Evolutionary conservation across 2,329 filamentous ascomycete species (phyloP).

Genomic region (Pseudogymnoascus sp.): DNA sequence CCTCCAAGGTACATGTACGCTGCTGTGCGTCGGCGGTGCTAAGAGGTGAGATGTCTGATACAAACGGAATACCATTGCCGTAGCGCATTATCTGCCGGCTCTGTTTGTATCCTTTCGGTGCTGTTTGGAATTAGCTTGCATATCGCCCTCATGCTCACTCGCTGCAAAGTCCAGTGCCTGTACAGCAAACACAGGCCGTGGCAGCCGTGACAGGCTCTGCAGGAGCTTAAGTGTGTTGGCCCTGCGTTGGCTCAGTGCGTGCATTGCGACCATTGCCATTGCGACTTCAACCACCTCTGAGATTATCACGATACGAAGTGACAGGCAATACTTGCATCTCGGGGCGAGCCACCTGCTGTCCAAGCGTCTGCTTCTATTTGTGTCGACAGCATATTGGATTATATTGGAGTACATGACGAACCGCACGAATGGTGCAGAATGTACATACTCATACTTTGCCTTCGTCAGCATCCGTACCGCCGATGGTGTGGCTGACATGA

Average conservation of each 20-base stretch:
- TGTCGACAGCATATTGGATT: constrained; percentile 5
- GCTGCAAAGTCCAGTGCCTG: background rate
- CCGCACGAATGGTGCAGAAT: background rate
- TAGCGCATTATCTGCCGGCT: background rate
- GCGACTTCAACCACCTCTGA: background rate
- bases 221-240: background rate
- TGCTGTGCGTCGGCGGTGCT: background rate
- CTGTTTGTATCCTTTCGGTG: background rate
- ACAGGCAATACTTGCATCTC: background rate
- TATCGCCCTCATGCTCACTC: background rate
- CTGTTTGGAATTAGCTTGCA: background rate
- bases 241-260: constrained; percentile 1
- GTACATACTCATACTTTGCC: background rate
- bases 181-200: background rate
- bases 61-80: background rate
- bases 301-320: constrained; percentile 1
- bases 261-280: background rate
- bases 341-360: background rate
- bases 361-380: constrained; percentile 1
- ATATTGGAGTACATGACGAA: background rate
- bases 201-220: background rate
- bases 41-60: background rate
- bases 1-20: background rate
- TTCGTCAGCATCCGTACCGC: background rate
- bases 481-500: background rate